Conservation (phyloP, 75 land plant genomes). For the Cunninghamia lanceolata region DNA sequence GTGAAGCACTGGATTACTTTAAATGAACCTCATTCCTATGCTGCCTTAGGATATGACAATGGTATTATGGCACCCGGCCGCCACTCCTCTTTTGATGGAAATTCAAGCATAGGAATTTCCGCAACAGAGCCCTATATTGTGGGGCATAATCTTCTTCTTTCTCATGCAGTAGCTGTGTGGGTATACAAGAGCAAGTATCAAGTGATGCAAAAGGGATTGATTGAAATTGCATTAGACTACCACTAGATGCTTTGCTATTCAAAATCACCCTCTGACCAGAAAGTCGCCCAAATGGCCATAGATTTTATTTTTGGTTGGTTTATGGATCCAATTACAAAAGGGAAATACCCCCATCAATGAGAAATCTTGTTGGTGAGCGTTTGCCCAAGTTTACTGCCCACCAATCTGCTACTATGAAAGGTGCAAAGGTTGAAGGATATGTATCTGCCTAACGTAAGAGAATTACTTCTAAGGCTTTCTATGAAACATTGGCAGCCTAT, state of each 20-base stretch:
- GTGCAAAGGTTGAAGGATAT: not conserved
- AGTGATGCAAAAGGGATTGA: constrained; percentile 43
- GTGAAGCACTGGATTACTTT: no score
- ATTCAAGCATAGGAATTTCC: no score
- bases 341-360: no score
- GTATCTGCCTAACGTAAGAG: not conserved
- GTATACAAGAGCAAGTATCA: constrained; percentile 21
- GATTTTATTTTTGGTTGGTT: no score
- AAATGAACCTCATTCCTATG: constrained; percentile 13
- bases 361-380: no score
- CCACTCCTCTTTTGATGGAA: no score
- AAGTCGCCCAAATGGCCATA: constrained; percentile 42
- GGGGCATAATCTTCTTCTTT: constrained; percentile 19
- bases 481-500: not conserved
- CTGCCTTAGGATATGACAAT: constrained; percentile 20
- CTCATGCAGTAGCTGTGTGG: constrained; percentile 21
- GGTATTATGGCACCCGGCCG: not conserved
- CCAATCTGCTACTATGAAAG: no score
- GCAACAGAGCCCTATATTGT: constrained; percentile 36
- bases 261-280: constrained; percentile 14
- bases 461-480: not conserved
- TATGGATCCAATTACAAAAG: no score
- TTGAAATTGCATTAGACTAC: constrained; percentile 54
- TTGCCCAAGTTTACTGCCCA: no score
- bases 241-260: constrained; percentile 49